Conservation (phyloP, 176 grass and related monocot species). For the Guadua angustifolia region DNA sequence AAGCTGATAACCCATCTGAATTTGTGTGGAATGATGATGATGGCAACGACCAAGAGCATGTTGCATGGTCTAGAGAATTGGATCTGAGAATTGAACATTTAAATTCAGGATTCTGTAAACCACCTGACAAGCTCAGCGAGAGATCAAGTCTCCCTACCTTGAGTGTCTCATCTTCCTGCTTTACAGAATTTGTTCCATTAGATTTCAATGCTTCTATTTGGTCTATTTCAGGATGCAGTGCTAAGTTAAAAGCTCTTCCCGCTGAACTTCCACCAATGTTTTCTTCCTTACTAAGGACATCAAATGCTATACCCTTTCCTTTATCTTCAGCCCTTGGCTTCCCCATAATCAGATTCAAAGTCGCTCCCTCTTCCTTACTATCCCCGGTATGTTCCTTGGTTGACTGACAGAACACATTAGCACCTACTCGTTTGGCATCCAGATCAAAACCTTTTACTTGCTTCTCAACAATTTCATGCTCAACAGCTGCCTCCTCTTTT, state of each 20-base stretch:
- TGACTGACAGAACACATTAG: slow-evolving; percentile 36
- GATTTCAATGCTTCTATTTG: slow-evolving; percentile 38
- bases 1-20: slow-evolving; percentile 63
- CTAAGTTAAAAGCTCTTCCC: slow-evolving; percentile 62
- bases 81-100: slow-evolving; percentile 45
- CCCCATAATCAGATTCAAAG: slow-evolving; percentile 48
- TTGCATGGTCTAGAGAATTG: slow-evolving; percentile 43
- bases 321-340: slow-evolving; percentile 62
- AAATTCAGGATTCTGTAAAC: slow-evolving; percentile 53
- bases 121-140: slow-evolving; percentile 76
- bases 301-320: slow-evolving; percentile 69
- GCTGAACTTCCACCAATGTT: slow-evolving; percentile 26
- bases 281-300: slow-evolving; percentile 45
- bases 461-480: slow-evolving; percentile 40
- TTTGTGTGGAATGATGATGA: slow-evolving; percentile 60
- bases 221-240: slow-evolving; percentile 46
- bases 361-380: slow-evolving; percentile 43
- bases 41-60: slow-evolving; percentile 53
- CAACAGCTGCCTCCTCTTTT: slow-evolving; percentile 40
- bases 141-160: slow-evolving; percentile 79
- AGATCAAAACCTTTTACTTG: slow-evolving; percentile 43
- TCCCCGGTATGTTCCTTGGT: slow-evolving; percentile 40
- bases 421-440: slow-evolving; percentile 24
- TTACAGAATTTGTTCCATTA: slow-evolving; percentile 39
- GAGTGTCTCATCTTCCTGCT: slow-evolving; percentile 49